Evolutionary conservation across 257 asterid genomes (phyloP), one percentile per base, ranked within the genome.

Genomic region (Ligustrum vulgare): DNA sequence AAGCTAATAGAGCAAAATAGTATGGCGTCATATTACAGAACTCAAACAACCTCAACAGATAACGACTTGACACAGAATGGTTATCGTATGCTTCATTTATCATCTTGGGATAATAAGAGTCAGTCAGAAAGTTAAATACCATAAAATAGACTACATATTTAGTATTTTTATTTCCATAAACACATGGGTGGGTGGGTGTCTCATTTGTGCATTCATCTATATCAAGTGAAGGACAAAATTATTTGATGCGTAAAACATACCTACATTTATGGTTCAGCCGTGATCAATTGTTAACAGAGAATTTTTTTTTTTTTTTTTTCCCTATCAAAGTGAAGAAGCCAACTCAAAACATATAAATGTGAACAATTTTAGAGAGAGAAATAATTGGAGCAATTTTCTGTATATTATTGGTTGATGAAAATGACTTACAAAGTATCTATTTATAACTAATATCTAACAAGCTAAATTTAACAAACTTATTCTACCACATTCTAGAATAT

Each of bases 321-420:
- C n/a, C 70, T 4, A 33, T 37, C 54, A 47, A 34, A 63, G 22
- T 3, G 47, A 39, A 51, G 23, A 37, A 33, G 56, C 51, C 54
- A 58, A 25, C 54, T 33, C 47, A 63, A 39, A 70, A 49, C 70
- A 37, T 63, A 28, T n/a, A n/a, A n/a, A n/a, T n/a, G n/a, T n/a
- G n/a, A n/a, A n/a, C n/a, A n/a, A n/a, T n/a, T n/a, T n/a, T n/a
- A n/a, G n/a, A n/a, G n/a, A n/a, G n/a, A n/a, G n/a, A n/a, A n/a
- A n/a, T n/a, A n/a, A n/a, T n/a, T n/a, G n/a, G n/a, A n/a, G n/a
- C n/a, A n/a, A n/a, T n/a, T n/a, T n/a, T n/a, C n/a, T n/a, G n/a
- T n/a, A n/a, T n/a, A n/a, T n/a, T n/a, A n/a, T n/a, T n/a, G n/a
- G n/a, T n/a, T n/a, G n/a, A n/a, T n/a, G n/a, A n/a, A n/a, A n/a